Percentiles rank a stretch among this genome's conserved stretches.
Conservation (phyloP, 768 basidiomycete species). For the Tulasnella sp. region DNA sequence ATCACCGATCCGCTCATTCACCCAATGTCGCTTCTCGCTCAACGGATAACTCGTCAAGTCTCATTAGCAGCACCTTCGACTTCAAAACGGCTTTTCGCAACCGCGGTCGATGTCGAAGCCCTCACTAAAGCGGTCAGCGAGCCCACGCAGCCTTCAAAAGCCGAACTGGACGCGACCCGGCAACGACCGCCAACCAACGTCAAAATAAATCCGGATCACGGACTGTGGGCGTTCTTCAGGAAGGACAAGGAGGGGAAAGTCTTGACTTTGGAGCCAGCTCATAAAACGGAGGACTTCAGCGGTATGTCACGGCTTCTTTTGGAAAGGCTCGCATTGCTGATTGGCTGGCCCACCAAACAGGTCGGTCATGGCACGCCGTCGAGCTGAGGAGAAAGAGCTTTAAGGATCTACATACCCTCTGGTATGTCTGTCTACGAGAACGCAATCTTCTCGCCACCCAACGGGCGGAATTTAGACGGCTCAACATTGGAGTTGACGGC, state of each 20-base stretch:
- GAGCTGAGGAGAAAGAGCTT: constrained; percentile 89
- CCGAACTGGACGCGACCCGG: not conserved
- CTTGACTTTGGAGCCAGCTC: constrained; percentile 19
- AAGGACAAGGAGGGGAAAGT: constrained; percentile 36
- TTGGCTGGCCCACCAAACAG: constrained; percentile 35
- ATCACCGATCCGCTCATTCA: too few species aligned
- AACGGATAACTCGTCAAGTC: not conserved
- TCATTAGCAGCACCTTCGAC: not conserved
- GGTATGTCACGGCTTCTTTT: not conserved
- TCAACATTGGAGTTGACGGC: constrained; percentile 25
- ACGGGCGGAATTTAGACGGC: constrained; percentile 58
- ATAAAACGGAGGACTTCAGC: constrained; percentile 12
- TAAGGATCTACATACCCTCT: constrained; percentile 84
- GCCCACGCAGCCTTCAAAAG: not conserved
- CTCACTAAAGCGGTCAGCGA: not conserved
- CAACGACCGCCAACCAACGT: constrained; percentile 36
- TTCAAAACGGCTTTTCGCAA: not conserved
- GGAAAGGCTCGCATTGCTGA: constrained; percentile 19
- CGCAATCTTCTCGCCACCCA: constrained; percentile 86
- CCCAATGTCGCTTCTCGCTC: not conserved
- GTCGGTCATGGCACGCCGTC: constrained; percentile 73
- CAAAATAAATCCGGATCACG: constrained; percentile 48
- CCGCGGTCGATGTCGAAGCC: not conserved
- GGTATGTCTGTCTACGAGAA: constrained; percentile 85
- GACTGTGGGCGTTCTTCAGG: constrained; percentile 68